phyloP scores from a whole-genome alignment of 768 basidiomycete genomes.

The Suillus plorans region DNA sequence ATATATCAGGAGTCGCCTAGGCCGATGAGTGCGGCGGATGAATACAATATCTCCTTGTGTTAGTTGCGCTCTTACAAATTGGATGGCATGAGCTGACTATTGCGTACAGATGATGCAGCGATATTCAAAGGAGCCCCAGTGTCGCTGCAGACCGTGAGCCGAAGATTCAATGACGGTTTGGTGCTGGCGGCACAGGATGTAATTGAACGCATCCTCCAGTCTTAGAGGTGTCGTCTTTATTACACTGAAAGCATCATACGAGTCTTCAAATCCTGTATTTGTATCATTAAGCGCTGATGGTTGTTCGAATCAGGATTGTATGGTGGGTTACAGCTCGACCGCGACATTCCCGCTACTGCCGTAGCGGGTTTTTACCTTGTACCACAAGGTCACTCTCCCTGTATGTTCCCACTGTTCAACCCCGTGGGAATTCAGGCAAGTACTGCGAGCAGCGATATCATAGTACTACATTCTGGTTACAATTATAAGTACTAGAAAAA shows the following conservation, averaged over 20 bases:
- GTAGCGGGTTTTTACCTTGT: no score
- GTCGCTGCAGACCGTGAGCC: slow-evolving; percentile 22
- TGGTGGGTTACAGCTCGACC: no score
- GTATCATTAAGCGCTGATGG: neutral
- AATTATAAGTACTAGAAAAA: no score
- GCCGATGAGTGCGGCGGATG: slow-evolving; percentile 20
- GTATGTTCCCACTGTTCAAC: no score
- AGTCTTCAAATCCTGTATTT: neutral
- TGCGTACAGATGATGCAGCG: slow-evolving; percentile 20
- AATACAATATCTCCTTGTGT: slow-evolving; percentile 20
- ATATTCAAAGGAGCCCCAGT: slow-evolving; percentile 18
- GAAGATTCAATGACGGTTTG: slow-evolving; percentile 27
- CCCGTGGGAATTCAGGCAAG: no score
- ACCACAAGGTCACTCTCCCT: no score
- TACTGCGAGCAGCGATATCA: no score
- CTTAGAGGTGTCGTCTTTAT: slow-evolving; percentile 6
- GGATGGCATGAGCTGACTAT: slow-evolving; percentile 9
- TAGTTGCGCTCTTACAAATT: slow-evolving; percentile 3
- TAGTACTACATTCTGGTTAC: no score
- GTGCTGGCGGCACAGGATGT: slow-evolving; percentile 25
- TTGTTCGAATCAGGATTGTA: neutral
- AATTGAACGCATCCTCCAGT: slow-evolving; percentile 25
- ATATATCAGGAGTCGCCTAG: slow-evolving; percentile 8
- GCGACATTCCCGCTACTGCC: no score
- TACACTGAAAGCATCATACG: slow-evolving; percentile 8